Base-by-base conservation (phyloP, 2,329 filamentous ascomycete genomes). In the Coleophoma eucalyptorum region DNA sequence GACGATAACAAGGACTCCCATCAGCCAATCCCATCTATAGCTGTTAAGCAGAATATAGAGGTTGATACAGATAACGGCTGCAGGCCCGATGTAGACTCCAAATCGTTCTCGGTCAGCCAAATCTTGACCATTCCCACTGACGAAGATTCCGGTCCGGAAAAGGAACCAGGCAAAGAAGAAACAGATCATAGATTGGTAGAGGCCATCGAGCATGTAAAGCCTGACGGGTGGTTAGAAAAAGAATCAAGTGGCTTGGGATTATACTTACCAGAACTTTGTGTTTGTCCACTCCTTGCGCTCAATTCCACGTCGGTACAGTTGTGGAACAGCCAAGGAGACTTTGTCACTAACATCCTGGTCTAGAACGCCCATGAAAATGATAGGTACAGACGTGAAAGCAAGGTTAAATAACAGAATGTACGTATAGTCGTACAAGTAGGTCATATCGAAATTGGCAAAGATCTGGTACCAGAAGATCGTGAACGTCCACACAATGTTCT, bases 401-500 rank as follows among this genome's bases (percentile, higher is more conserved):
- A 99, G 76, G 73, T 97, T 97, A 79, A 96, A 96, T 66, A 97
- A 80, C 56, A 97, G 79, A 63, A 99, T 96, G 72, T 97, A 99
- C 37, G 90, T 95, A 75, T 96, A 97, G 69, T 99, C 94, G 73
- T 95, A 97, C 48, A 97, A 83, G 67, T 97, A 97, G 43, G 93
- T 93, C 69, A 93, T 91, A 73, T 99, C 94, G 68, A 95, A 97
- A 71, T 96, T 87, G 76, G 89, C 90, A 71, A 88, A 99, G 49
- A 96, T 90, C 67, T 95, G 91, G 71, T 89, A 99, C 93, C 93
- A 97, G 79, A 97, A 97, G 52, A 99, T 88, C 41, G 87, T 82
- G 65, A 97, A 93, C 1, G 90, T 94, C 94, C 94, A 99, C 48
- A 97, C 87, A 71, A 99, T 88, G 75, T 97, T 99, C 87, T 99